Evolutionary conservation across 176 grass and related monocot species (phyloP).

Genomic region (Zoysia pacifica): DNA sequence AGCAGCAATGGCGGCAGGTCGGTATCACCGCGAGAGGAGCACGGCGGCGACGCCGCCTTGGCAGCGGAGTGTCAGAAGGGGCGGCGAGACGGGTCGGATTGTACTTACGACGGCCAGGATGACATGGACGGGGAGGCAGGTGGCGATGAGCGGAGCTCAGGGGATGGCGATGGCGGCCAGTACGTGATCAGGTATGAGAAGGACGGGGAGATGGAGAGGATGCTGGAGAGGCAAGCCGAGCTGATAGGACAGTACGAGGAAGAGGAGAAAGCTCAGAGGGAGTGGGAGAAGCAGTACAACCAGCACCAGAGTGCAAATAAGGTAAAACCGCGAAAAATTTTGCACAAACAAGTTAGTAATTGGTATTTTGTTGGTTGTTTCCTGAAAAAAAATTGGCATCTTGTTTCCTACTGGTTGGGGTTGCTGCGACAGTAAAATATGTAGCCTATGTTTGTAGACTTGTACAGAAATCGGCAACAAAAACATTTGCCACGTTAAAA

Average conservation of each 20-base stretch:
- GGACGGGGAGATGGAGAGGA: slow-evolving; percentile 74
- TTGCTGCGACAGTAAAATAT: background rate
- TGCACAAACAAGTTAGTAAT: background rate
- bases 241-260: slow-evolving; percentile 74
- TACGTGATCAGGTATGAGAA: slow-evolving; percentile 48
- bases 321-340: slow-evolving; percentile 35
- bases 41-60: slow-evolving; percentile 8
- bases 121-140: slow-evolving; percentile 47
- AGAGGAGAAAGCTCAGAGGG: slow-evolving; percentile 76
- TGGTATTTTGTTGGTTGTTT: background rate
- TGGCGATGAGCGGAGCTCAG: slow-evolving; percentile 43
- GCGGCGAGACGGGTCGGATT: slow-evolving; percentile 16
- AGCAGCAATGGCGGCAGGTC: slow-evolving; percentile 44
- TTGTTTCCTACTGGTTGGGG: slow-evolving; percentile 2
- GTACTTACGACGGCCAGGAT: slow-evolving; percentile 19
- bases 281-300: slow-evolving; percentile 86
- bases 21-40: slow-evolving; percentile 26
- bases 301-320: slow-evolving; percentile 35
- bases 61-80: slow-evolving; percentile 16
- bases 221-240: slow-evolving; percentile 83
- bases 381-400: background rate
- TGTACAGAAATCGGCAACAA: background rate
- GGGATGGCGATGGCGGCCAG: slow-evolving; percentile 14
- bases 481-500: background rate
- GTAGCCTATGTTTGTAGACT: background rate